These are phyloP conservation scores for Penicillium goetzii DNA, from an alignment of 495 filamentous ascomycete genomes.

Conservation along the genomic window DNA sequence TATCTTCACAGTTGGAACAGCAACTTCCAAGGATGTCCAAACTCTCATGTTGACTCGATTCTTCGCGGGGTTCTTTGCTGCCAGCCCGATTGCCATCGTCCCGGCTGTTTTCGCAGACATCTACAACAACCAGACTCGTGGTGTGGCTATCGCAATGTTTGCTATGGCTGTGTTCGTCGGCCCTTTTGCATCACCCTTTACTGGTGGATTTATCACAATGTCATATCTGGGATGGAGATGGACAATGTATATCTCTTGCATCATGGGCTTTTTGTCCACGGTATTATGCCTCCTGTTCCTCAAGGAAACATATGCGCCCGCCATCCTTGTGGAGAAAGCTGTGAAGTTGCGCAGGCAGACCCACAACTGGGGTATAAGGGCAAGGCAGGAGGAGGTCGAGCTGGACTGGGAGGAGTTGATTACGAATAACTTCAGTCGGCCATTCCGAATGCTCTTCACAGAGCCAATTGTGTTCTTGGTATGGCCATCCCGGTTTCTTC, in stretches of 20 bases:
- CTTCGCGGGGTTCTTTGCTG: slow-evolving; percentile 53
- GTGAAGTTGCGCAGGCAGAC: slow-evolving; percentile 45
- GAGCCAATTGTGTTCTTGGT: slow-evolving; percentile 44
- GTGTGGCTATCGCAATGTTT: slow-evolving; percentile 55
- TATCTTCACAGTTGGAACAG: slow-evolving; percentile 58
- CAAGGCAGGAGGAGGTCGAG: slow-evolving; percentile 53
- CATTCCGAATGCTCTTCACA: slow-evolving; percentile 51
- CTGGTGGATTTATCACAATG: slow-evolving; percentile 49
- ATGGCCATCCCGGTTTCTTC: not conserved
- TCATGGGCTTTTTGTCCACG: slow-evolving; percentile 43
- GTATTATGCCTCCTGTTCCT: slow-evolving; percentile 38
- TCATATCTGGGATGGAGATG: slow-evolving; percentile 53
- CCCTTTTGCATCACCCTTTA: slow-evolving; percentile 52
- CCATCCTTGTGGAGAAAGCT: slow-evolving; percentile 45
- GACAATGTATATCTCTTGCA: slow-evolving; percentile 50
- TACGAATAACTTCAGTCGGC: slow-evolving; percentile 47
- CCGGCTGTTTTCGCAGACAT: slow-evolving; percentile 56
- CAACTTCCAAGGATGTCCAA: slow-evolving; percentile 61
- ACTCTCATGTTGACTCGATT: slow-evolving; percentile 57
- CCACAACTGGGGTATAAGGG: slow-evolving; percentile 53
- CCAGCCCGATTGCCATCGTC: slow-evolving; percentile 52
- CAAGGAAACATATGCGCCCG: slow-evolving; percentile 46
- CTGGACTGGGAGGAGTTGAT: slow-evolving; percentile 46
- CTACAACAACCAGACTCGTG: slow-evolving; percentile 50
- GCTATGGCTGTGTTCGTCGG: slow-evolving; percentile 54